Evolutionary conservation across 768 basidiomycete genomes (phyloP).

Genomic region (Tulasnella sp.): DNA sequence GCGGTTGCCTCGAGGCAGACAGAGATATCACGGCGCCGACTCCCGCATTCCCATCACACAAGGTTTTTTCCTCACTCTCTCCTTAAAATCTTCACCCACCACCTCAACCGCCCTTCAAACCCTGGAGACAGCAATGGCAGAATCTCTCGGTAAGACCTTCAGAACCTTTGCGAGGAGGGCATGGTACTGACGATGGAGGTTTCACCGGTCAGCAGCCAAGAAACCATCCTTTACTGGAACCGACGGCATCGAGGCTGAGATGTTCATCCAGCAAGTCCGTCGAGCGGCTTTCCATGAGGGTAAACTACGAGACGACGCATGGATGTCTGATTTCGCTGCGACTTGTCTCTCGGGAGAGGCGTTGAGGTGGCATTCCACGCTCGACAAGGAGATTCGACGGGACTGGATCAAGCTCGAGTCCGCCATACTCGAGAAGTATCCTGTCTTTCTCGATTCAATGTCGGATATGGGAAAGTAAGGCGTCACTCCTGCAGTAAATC

Average conservation of each 20-base stretch:
- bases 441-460: slow-evolving; percentile 9
- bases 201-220: background rate
- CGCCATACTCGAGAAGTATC: background rate
- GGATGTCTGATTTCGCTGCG: slow-evolving; percentile 10
- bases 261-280: slow-evolving; percentile 13
- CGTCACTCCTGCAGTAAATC: background rate
- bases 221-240: slow-evolving; percentile 1
- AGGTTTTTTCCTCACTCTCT: background rate
- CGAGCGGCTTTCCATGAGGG: slow-evolving; percentile 13
- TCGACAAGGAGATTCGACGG: slow-evolving; percentile 18
- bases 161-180: background rate
- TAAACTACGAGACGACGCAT: slow-evolving; percentile 20
- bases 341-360: slow-evolving; percentile 16
- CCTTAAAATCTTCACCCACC: background rate
- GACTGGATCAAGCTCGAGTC: slow-evolving; percentile 10
- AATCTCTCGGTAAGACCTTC: background rate
- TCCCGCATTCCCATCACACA: slow-evolving; percentile 7
- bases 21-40: slow-evolving; percentile 19
- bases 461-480: background rate
- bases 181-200: background rate
- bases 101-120: background rate
- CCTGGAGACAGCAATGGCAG: slow-evolving; percentile 15
- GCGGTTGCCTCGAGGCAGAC: slow-evolving; percentile 7
- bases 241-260: slow-evolving; percentile 13
- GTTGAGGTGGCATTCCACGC: slow-evolving; percentile 3